A percentile compares a stretch with the other conserved stretches of the same genome.
Evolutionary conservation across 768 basidiomycete genomes (phyloP).

Genomic region (Tricholoma hemisulphureum): DNA sequence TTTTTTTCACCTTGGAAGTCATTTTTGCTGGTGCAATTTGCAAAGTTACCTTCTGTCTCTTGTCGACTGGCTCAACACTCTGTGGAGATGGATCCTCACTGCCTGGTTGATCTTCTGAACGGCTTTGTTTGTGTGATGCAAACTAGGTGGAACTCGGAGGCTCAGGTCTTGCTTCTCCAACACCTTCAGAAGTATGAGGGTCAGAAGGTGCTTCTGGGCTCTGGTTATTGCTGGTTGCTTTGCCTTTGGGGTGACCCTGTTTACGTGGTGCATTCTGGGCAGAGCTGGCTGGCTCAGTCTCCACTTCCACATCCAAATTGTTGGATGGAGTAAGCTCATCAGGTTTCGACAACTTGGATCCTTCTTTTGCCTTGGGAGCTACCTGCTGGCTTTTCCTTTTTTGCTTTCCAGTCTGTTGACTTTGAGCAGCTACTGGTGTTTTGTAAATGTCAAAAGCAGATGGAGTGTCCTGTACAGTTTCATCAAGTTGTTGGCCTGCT

Average conservation of each 20-base stretch:
- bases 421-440: neutral
- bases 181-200: neutral
- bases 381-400: neutral
- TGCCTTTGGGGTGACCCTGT: neutral
- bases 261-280: neutral
- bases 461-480: neutral
- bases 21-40: neutral
- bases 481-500: no score
- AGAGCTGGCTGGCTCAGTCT: neutral
- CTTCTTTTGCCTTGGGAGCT: neutral
- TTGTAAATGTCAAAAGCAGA: neutral
- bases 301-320: neutral
- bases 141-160: neutral
- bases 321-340: neutral
- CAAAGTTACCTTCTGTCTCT: neutral
- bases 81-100: neutral
- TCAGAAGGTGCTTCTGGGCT: neutral
- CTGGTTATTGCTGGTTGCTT: neutral
- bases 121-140: neutral
- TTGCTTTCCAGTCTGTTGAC: neutral
- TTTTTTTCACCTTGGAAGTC: neutral
- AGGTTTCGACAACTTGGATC: neutral
- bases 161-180: neutral
- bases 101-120: neutral
- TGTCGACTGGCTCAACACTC: neutral